Evolutionary conservation across 495 filamentous ascomycete species (phyloP).

Genomic region (Pyronema domesticum): DNA sequence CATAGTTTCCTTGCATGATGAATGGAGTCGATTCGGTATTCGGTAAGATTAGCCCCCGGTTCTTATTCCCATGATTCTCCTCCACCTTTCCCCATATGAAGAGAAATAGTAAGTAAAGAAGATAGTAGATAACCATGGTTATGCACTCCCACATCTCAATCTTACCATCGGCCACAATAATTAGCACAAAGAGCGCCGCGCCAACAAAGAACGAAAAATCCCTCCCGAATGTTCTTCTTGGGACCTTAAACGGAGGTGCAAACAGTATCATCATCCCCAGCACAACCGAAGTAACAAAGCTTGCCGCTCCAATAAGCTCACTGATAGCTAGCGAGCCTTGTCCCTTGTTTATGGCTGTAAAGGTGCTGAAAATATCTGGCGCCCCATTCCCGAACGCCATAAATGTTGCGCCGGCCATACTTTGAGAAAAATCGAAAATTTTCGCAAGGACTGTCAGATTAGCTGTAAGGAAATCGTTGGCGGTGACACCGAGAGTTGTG

Average conservation of each 20-base stretch:
- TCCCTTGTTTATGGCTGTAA: conserved; percentile 90
- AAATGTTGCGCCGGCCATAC: conserved; percentile 87
- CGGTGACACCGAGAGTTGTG: conserved; percentile 82
- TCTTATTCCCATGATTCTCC: too few species aligned
- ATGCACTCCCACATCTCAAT: too few species aligned
- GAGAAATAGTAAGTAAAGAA: too few species aligned
- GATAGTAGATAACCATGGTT: conserved; percentile 36
- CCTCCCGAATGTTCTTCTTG: conserved; percentile 68
- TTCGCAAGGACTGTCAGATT: conserved; percentile 85
- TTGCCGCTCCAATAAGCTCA: conserved; percentile 82
- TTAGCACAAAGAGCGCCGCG: conserved; percentile 71
- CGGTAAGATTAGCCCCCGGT: too few species aligned
- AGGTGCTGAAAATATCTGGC: conserved; percentile 94
- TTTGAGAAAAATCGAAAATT: conserved; percentile 82
- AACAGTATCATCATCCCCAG: conserved; percentile 95
- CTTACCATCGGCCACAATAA: conserved; percentile 76
- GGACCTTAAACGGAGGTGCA: conserved; percentile 77
- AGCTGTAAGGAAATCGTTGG: conserved; percentile 92
- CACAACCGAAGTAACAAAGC: conserved; percentile 90
- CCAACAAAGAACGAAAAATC: conserved; percentile 87
- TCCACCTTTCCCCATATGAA: too few species aligned
- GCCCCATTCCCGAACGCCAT: conserved; percentile 97
- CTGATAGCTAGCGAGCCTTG: conserved; percentile 89
- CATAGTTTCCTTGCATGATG: too few species aligned
- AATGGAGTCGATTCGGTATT: too few species aligned